These are phyloP conservation scores for Porphyrellus cyaneotinctus DNA, from an alignment of 768 basidiomycete species.

Conservation along the genomic window DNA sequence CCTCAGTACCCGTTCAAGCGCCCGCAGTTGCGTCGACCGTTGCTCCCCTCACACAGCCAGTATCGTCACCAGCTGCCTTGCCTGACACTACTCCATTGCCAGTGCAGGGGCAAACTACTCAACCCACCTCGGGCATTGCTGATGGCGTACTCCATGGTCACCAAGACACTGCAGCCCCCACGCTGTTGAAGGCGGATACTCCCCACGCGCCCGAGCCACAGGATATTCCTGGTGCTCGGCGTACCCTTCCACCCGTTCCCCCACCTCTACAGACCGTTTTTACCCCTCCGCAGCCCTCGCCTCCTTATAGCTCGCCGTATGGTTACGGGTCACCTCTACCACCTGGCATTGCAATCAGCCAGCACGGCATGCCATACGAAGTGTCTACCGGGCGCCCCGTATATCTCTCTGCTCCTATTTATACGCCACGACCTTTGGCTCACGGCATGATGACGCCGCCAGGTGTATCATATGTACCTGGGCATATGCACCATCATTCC, in stretches of 20 bases:
- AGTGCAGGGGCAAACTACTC: slow-evolving; percentile 10
- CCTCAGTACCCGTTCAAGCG: slow-evolving; percentile 17
- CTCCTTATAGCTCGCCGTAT: slow-evolving; percentile 67
- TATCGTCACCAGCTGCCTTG: slow-evolving; percentile 2
- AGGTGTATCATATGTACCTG: slow-evolving; percentile 50
- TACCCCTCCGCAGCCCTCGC: slow-evolving; percentile 42
- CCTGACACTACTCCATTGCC: slow-evolving; percentile 10
- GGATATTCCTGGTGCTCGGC: slow-evolving; percentile 21
- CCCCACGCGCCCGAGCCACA: slow-evolving; percentile 18
- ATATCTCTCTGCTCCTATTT: slow-evolving; percentile 63
- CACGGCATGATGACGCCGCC: slow-evolving; percentile 50
- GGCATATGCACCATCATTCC: slow-evolving; percentile 60
- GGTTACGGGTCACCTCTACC: slow-evolving; percentile 52
- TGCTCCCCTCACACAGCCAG: slow-evolving; percentile 11
- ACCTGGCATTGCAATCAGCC: slow-evolving; percentile 70
- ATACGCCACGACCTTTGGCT: slow-evolving; percentile 63
- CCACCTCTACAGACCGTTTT: slow-evolving; percentile 45
- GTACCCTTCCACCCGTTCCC: slow-evolving; percentile 35
- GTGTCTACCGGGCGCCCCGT: slow-evolving; percentile 78
- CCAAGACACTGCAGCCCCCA: slow-evolving; percentile 24
- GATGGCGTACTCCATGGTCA: slow-evolving; percentile 26
- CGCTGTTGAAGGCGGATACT: slow-evolving; percentile 30
- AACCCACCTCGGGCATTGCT: slow-evolving; percentile 4
- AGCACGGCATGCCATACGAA: slow-evolving; percentile 79
- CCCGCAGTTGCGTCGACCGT: slow-evolving; percentile 1